Evolutionary conservation across 108 stramenopile species (phyloP).

Genomic region (Aureococcus anophagefferens): DNA sequence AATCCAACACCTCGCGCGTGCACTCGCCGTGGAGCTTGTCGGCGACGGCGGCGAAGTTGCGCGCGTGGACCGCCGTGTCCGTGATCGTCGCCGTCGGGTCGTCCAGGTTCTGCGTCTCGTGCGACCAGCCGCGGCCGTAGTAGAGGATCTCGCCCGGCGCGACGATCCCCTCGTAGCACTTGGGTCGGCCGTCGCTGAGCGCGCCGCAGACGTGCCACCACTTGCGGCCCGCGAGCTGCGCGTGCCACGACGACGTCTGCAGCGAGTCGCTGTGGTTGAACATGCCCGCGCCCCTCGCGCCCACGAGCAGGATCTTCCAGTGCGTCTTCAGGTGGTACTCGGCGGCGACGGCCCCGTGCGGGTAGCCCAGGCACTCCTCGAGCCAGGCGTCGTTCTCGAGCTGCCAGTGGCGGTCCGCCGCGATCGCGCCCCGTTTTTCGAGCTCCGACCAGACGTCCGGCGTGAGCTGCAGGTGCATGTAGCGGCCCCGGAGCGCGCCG

Average conservation of each 20-base stretch:
- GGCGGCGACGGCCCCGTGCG: background rate
- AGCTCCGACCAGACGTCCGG: background rate
- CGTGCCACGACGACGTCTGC: conserved; percentile 5
- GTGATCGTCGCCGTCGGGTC: background rate
- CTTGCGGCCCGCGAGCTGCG: background rate
- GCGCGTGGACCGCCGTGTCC: background rate
- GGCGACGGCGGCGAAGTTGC: background rate
- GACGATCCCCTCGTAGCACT: background rate
- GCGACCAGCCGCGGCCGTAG: background rate
- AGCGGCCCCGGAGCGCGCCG: background rate
- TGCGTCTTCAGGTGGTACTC: conserved; percentile 10
- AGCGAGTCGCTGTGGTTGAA: conserved; percentile 21
- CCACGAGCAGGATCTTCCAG: conserved; percentile 20
- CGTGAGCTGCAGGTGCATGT: background rate
- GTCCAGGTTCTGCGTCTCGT: background rate
- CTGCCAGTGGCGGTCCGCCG: background rate
- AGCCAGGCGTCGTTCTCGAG: conserved; percentile 14
- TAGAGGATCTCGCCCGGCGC: background rate
- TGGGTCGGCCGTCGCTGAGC: background rate
- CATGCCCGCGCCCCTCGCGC: conserved; percentile 17
- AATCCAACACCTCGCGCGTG: background rate
- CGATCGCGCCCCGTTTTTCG: background rate
- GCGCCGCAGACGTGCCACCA: background rate
- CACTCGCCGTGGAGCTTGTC: background rate
- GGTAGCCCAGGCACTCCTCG: background rate